Percentiles rank a stretch among this genome's conserved stretches.
Evolutionary conservation across 1,284 basidiomycete genomes (phyloP).

Genomic region (Volvariella volvacea): DNA sequence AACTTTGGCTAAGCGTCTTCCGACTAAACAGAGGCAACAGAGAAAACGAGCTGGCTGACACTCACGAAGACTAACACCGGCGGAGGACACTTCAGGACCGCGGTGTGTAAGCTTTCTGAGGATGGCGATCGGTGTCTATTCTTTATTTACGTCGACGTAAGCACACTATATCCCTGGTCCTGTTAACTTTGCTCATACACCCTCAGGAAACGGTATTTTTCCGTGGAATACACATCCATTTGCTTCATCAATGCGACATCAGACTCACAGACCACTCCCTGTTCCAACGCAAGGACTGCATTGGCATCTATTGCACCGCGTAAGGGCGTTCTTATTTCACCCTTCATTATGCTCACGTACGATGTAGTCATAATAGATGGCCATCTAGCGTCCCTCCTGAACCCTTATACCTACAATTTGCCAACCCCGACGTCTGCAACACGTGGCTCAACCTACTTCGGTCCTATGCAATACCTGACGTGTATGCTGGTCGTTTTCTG

Average conservation of each 20-base stretch:
- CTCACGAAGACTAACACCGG: slow-evolving; percentile 43
- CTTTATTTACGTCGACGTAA: slow-evolving; percentile 68
- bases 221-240: slow-evolving; percentile 65
- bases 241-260: slow-evolving; percentile 69
- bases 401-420: slow-evolving; percentile 65
- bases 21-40: slow-evolving; percentile 25
- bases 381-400: slow-evolving; percentile 47
- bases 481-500: slow-evolving; percentile 56
- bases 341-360: slow-evolving; percentile 6
- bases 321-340: slow-evolving; percentile 21
- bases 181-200: slow-evolving; percentile 7
- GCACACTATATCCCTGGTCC: slow-evolving; percentile 17
- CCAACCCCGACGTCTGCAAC: slow-evolving; percentile 49
- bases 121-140: slow-evolving; percentile 60
- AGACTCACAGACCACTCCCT: slow-evolving; percentile 63
- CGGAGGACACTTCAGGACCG: slow-evolving; percentile 61
- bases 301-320: slow-evolving; percentile 61
- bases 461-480: slow-evolving; percentile 71
- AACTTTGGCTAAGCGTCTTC: not conserved
- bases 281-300: slow-evolving; percentile 63
- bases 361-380: slow-evolving; percentile 53
- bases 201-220: slow-evolving; percentile 62
- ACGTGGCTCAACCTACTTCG: slow-evolving; percentile 71
- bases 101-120: slow-evolving; percentile 62
- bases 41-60: slow-evolving; percentile 68